Evolutionary conservation across 2,329 filamentous ascomycete genomes (phyloP).

Genomic region (Acarospora socialis): DNA sequence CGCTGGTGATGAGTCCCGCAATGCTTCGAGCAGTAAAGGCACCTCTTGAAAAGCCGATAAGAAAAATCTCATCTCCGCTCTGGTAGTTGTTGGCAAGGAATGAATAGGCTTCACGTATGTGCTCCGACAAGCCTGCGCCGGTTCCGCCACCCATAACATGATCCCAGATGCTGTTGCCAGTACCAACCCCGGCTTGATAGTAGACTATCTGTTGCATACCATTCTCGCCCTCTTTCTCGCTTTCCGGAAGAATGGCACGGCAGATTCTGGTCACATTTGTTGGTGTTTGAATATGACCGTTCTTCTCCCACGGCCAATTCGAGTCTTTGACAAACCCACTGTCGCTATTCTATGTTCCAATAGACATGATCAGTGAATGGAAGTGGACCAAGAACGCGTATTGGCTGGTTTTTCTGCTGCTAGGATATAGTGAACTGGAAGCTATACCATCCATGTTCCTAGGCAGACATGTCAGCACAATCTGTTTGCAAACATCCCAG

Average conservation of each 20-base stretch:
- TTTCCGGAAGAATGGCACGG: slow-evolving; percentile 34
- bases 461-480: not conserved
- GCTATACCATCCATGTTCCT: slow-evolving; percentile 5
- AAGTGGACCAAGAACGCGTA: not conserved
- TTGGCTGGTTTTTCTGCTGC: not conserved
- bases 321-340: slow-evolving; percentile 21
- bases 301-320: slow-evolving; percentile 16
- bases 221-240: slow-evolving; percentile 31
- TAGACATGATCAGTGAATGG: slow-evolving; percentile 20
- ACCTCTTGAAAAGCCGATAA: slow-evolving; percentile 25
- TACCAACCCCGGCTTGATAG: slow-evolving; percentile 36
- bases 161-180: slow-evolving; percentile 28
- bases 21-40: slow-evolving; percentile 25
- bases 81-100: slow-evolving; percentile 24
- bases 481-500: not conserved
- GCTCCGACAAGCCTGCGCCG: slow-evolving; percentile 33
- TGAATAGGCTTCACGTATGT: slow-evolving; percentile 31
- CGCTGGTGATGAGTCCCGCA: slow-evolving; percentile 21
- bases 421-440: no score
- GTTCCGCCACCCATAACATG: slow-evolving; percentile 27
- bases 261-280: slow-evolving; percentile 37
- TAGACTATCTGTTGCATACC: slow-evolving; percentile 37
- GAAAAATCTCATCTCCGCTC: slow-evolving; percentile 24
- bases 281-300: slow-evolving; percentile 29
- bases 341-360: slow-evolving; percentile 37